A percentile compares a stretch with the other conserved stretches of the same genome.
phyloP scores from a whole-genome alignment of 352 stramenopile species.

The Aphanomyces cochlioides region DNA sequence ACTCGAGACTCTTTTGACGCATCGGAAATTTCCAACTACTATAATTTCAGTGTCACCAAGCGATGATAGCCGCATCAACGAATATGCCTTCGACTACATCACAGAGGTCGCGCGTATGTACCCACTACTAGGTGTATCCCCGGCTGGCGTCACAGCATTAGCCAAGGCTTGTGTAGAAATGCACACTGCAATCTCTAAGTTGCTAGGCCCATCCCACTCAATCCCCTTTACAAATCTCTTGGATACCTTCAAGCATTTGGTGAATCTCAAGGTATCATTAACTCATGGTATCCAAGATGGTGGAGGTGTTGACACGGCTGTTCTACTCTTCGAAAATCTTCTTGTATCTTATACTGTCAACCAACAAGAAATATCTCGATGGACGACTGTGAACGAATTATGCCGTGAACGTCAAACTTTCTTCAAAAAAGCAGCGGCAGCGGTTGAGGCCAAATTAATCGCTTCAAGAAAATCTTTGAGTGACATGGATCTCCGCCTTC shows the following conservation, averaged over 20 bases:
- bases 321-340: background rate
- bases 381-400: background rate
- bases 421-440: background rate
- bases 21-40: background rate
- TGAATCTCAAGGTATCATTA: background rate
- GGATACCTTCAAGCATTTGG: conserved; percentile 13
- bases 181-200: background rate
- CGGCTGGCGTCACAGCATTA: background rate
- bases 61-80: background rate
- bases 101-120: background rate
- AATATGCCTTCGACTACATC: background rate
- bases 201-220: background rate
- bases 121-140: conserved; percentile 3
- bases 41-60: background rate
- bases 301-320: background rate
- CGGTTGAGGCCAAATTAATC: background rate
- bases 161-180: background rate
- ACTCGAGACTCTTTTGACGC: background rate
- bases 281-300: background rate
- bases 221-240: conserved; percentile 15
- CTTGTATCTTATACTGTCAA: background rate
- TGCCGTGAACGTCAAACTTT: background rate
- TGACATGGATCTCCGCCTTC: background rate
- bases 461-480: background rate
- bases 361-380: background rate